Conservation (phyloP, 176 grass and related monocot species). For the Paspalum vaginatum region DNA sequence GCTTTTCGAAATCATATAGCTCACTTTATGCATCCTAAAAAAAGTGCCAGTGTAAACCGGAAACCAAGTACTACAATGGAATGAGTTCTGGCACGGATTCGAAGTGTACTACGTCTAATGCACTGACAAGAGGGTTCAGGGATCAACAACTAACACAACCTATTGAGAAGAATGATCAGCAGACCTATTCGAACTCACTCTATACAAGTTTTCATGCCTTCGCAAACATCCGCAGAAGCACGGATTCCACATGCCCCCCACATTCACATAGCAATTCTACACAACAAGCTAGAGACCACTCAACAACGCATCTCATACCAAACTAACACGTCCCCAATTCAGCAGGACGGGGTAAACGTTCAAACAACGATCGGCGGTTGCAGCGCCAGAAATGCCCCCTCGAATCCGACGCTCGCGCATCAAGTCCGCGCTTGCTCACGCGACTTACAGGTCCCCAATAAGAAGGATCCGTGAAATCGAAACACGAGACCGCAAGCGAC, state of each 20-base stretch:
- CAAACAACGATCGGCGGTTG: neutral
- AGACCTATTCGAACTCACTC: neutral
- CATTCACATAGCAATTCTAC: neutral
- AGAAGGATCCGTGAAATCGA: neutral
- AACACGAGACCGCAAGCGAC: neutral
- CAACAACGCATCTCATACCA: constrained; percentile 2
- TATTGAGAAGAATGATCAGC: neutral
- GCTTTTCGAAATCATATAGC: neutral
- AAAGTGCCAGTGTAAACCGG: neutral
- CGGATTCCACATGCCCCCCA: neutral
- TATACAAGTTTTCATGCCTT: neutral
- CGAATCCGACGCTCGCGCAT: neutral
- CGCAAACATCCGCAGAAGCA: neutral
- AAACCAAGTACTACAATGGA: constrained; percentile 8
- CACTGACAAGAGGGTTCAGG: neutral
- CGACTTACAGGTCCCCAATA: neutral
- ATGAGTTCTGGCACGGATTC: neutral
- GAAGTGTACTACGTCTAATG: neutral
- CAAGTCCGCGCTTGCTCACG: neutral
- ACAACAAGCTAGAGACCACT: neutral
- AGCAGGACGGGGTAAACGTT: neutral
- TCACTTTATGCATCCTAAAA: neutral
- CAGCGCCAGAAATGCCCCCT: constrained; percentile 1
- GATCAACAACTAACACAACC: constrained; percentile 1
- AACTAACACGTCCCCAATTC: neutral